A percentile compares a stretch with the other conserved stretches of the same genome.
Conservation (phyloP, 139 green algal species). For the Astrephomene gubernaculifera region DNA sequence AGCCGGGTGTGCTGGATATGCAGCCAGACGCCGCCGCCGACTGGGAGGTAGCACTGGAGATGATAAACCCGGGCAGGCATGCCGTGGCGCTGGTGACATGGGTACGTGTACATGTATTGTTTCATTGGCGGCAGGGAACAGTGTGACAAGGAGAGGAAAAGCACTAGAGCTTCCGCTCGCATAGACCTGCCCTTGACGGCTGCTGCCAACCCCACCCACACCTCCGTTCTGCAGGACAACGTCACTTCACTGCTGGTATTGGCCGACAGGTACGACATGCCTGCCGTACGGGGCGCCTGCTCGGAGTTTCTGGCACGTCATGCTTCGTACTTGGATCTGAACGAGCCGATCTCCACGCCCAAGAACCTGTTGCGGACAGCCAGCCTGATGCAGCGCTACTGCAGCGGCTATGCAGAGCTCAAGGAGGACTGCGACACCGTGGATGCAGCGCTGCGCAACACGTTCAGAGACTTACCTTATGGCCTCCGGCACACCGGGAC, state of each 20-base stretch:
- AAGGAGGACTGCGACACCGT: too few species aligned
- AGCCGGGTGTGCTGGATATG: not conserved
- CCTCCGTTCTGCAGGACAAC: slow-evolving; percentile 36
- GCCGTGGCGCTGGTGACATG: not conserved
- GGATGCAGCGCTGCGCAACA: too few species aligned
- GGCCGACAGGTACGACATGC: slow-evolving; percentile 36
- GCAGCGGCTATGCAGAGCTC: too few species aligned
- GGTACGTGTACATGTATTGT: too few species aligned
- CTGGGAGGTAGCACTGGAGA: not conserved
- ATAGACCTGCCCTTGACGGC: too few species aligned
- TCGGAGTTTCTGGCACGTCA: slow-evolving; percentile 6
- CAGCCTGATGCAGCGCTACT: too few species aligned
- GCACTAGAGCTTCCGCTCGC: too few species aligned
- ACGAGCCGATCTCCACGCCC: not conserved
- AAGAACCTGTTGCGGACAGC: not conserved
- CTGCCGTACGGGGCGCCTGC: slow-evolving; percentile 13
- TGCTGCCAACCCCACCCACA: too few species aligned
- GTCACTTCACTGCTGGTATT: not conserved
- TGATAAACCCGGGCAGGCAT: not conserved
- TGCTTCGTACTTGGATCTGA: not conserved
- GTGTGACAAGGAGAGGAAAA: too few species aligned
- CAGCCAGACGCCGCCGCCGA: not conserved
- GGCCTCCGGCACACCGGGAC: too few species aligned
- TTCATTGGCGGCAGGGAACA: too few species aligned
- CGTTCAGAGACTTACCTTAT: too few species aligned